Evolutionary conservation across 208 protist species (phyloP), one percentile per base, ranked within the genome.

Genomic region (Wallacemonas sp.): DNA sequence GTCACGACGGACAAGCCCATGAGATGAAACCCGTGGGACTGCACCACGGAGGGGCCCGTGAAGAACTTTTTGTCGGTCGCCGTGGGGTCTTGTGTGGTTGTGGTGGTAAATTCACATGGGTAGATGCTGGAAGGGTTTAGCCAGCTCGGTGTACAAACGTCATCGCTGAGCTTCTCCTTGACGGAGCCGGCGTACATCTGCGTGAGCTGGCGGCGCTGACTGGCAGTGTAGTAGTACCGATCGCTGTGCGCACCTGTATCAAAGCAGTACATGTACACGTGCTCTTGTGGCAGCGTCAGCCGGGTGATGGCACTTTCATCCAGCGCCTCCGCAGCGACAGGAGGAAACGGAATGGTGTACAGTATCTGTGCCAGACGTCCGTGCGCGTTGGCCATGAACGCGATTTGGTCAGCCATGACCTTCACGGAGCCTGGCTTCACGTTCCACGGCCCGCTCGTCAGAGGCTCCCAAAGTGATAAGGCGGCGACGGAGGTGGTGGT

Each of bases 401-500:
- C 73, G 3, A 92, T 72, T 28, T 62, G 70, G 51, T 72, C 66
- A 15, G 55, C 27, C 31, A 34, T 33, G 2, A 76, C 51, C 19
- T 66, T 30, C 56, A 86, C 24, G 34, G 47, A 62, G 26, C 62
- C 53, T 11, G 78, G 68, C 26, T 47, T 68, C 14, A 91, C 83
- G 66, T 94, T 94, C 88, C 88, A 94, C 33, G 65, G 64, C 0
- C 88, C 88, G 4, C 62, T 56, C 22, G 88, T 92, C 33, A 94
- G 71, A 49, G 82, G 80, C 27, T 60, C 39, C 88, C 88, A 94
- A 19, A 63, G 62, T 11, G 70, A 58, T 17, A 54, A 31, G 36
- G 28, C 44, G 26, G 41, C 62, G 15, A 41, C 58, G 26, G 34
- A 9, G 30, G 11, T 49, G 46, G 24, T 39, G 6, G 51, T 26